Evolutionary conservation across 495 filamentous ascomycete genomes (phyloP), one percentile per base, ranked within the genome.

Genomic region (Penicillium goetzii): DNA sequence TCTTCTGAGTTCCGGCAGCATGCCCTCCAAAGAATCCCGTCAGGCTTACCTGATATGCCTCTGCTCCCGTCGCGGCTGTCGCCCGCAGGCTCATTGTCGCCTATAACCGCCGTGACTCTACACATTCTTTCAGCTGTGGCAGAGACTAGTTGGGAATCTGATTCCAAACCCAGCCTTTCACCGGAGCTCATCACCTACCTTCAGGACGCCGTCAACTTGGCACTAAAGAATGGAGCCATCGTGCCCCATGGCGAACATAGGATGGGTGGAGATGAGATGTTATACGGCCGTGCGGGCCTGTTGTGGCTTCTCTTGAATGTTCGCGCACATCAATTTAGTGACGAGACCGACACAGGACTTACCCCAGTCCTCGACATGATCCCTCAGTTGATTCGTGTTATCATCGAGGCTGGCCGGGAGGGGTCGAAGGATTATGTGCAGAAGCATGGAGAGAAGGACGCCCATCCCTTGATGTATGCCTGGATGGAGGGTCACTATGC

Each of bases 381-480:
- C 38, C 72, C 75, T 0, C 56, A 61, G 2, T 51, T 82, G 8
- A 59, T 82, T 25, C 65, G 74, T 54, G 65, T 68, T 0, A 75
- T 81, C 21, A 62, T 84, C 32, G 64, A 68, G 19, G 66, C 72
- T 8, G 79, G 81, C 5, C 69, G 64, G 57, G 68, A 76, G 41
- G 75, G 81, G 1, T 62, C 72, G 1, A 65, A 59, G 8, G 66
- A 71, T 19, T 80, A 71, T 58, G 64, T 60, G 1, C 50, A 72
- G 17, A 69, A 67, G 26, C 56, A 80, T 54, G 73, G 77, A 17
- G 59, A 71, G 2, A 30, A 74, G 50, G 68, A 73, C 34, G 73
- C 78, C 7, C 65, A 79, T 51, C 77, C 76, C 7, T 63, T 83
- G 62, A 83, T 82, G 81, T 83, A 80, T 71, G 60, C 69, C 17